phyloP scores from a whole-genome alignment of 176 grass and related monocot genomes.

The Alloteropsis semialata region DNA sequence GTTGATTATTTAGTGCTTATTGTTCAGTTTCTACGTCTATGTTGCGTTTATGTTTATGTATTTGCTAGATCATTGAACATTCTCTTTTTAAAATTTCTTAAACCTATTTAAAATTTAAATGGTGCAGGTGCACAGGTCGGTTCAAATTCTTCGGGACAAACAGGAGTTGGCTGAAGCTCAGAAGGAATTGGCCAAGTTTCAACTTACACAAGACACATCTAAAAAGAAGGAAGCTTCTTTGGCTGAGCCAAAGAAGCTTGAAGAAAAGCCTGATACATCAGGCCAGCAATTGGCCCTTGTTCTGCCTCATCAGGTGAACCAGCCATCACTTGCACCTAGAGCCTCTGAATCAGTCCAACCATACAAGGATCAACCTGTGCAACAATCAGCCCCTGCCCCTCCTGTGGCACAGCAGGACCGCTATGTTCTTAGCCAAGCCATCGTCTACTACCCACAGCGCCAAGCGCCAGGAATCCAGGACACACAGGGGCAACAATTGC shows the following conservation, averaged over 20 bases:
- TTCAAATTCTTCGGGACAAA: slow-evolving; percentile 91
- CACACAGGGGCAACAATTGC: slow-evolving; percentile 42
- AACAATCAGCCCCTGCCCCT: slow-evolving; percentile 45
- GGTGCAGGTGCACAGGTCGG: slow-evolving; percentile 82
- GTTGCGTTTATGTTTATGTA: neutral
- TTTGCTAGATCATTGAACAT: neutral
- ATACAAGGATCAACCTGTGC: slow-evolving; percentile 45
- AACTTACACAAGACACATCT: slow-evolving; percentile 67
- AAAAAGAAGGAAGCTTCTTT: slow-evolving; percentile 69
- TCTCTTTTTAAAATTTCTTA: slow-evolving; percentile 5
- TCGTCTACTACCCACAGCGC: slow-evolving; percentile 54
- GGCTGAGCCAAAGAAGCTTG: slow-evolving; percentile 51
- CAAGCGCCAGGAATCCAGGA: slow-evolving; percentile 47
- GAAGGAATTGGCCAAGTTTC: slow-evolving; percentile 92
- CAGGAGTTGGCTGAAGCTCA: slow-evolving; percentile 90
- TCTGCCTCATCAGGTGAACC: slow-evolving; percentile 65
- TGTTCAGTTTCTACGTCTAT: neutral
- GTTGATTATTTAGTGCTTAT: neutral
- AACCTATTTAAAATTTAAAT: slow-evolving; percentile 7
- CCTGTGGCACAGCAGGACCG: slow-evolving; percentile 47
- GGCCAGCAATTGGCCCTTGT: slow-evolving; percentile 77
- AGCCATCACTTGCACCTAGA: slow-evolving; percentile 33
- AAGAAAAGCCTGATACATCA: slow-evolving; percentile 54
- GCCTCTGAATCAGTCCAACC: slow-evolving; percentile 54
- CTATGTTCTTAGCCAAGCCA: slow-evolving; percentile 59